phyloP scores from a whole-genome alignment of 768 basidiomycete genomes.

The Phaeotremella skinneri region DNA sequence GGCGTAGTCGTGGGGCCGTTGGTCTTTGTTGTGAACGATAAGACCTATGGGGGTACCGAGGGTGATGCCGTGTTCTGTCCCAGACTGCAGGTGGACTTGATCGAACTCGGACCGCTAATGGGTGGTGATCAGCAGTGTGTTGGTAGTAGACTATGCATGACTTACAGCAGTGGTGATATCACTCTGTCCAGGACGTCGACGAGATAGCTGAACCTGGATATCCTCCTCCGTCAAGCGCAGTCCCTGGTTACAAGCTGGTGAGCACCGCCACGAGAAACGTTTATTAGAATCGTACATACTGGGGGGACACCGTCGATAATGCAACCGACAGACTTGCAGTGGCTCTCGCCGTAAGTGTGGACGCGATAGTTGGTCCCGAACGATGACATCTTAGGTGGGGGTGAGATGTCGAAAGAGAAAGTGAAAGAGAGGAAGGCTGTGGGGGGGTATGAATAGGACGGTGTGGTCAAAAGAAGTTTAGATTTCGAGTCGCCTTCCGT shows the following conservation, averaged over 20 bases:
- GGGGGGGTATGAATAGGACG: neutral
- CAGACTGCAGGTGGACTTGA: conserved; percentile 86
- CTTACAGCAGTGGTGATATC: conserved; percentile 91
- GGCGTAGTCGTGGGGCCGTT: conserved; percentile 95
- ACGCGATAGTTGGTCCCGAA: conserved; percentile 89
- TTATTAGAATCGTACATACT: conserved; percentile 56
- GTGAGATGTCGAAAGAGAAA: neutral
- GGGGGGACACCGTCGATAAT: conserved; percentile 98
- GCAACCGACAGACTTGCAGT: conserved; percentile 93
- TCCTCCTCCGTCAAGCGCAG: conserved; percentile 74
- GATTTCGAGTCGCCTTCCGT: neutral
- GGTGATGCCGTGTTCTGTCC: conserved; percentile 87
- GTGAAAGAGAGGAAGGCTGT: neutral
- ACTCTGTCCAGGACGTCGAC: conserved; percentile 91
- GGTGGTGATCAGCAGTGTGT: neutral
- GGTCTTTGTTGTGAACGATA: conserved; percentile 96
- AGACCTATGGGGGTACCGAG: conserved; percentile 96
- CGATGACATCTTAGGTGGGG: conserved; percentile 71
- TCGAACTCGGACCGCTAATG: conserved; percentile 90
- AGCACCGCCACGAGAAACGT: conserved; percentile 12
- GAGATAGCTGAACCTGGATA: conserved; percentile 84
- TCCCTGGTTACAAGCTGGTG: conserved; percentile 59
- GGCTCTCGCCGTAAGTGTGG: conserved; percentile 96
- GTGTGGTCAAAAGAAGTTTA: neutral
- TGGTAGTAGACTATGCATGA: conserved; percentile 16